These are phyloP conservation scores for Neofusicoccum sp. DNA, from an alignment of 2,329 filamentous ascomycete genomes.

Conservation along the genomic window DNA sequence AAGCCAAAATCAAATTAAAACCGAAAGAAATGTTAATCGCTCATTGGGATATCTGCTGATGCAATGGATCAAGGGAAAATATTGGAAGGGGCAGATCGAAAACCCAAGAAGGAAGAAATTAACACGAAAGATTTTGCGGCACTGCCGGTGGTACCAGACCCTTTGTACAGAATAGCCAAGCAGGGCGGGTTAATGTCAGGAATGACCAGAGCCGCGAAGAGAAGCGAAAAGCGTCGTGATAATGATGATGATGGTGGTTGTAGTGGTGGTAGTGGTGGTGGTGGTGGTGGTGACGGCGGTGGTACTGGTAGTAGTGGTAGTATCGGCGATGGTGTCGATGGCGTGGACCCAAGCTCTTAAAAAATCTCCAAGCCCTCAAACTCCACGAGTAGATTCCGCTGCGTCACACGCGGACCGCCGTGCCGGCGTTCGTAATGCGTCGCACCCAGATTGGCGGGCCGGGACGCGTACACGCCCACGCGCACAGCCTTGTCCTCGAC, in stretches of 20 bases:
- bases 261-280: no score
- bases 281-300: background rate
- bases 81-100: background rate
- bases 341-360: background rate
- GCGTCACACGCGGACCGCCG: conserved; percentile 26
- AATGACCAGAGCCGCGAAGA: background rate
- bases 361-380: conserved; percentile 44
- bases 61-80: conserved; percentile 5
- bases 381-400: conserved; percentile 39
- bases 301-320: background rate
- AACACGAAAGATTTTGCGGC: background rate
- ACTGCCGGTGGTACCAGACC: conserved; percentile 10
- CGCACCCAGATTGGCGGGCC: conserved; percentile 50
- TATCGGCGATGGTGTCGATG: background rate
- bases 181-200: background rate
- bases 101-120: background rate
- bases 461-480: conserved; percentile 58
- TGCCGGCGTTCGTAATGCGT: conserved; percentile 34
- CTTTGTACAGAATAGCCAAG: conserved; percentile 3
- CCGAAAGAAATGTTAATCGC: background rate
- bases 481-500: conserved; percentile 58
- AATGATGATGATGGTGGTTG: background rate
- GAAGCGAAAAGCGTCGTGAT: background rate
- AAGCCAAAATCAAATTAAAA: background rate
- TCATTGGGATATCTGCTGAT: conserved; percentile 15